These are phyloP conservation scores for Endotrypanum monterogeii DNA, from an alignment of 208 protist genomes.

Conservation along the genomic window DNA sequence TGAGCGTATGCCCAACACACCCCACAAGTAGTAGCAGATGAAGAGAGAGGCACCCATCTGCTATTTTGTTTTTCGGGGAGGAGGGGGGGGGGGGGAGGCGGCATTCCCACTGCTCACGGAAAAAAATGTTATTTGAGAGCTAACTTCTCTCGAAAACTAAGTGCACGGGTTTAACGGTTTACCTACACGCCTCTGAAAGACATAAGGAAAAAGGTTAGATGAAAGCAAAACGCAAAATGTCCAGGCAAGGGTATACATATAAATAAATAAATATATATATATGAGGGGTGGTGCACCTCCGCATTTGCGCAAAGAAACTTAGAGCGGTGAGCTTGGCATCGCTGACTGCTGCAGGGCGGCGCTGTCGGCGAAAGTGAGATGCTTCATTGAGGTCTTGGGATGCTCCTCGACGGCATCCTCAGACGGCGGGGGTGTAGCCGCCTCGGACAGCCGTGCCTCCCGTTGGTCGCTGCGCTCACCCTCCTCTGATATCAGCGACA, in stretches of 20 bases:
- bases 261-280: background rate
- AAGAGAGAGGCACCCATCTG: too few species aligned
- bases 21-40: too few species aligned
- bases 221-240: background rate
- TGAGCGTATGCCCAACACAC: too few species aligned
- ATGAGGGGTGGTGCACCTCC: background rate
- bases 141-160: too few species aligned
- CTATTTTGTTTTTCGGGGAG: too few species aligned
- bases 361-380: background rate
- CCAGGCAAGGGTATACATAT: background rate
- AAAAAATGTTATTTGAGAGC: too few species aligned
- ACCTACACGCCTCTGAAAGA: too few species aligned
- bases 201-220: background rate
- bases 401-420: background rate
- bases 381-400: background rate
- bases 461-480: background rate
- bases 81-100: too few species aligned
- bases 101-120: too few species aligned
- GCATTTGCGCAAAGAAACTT: background rate
- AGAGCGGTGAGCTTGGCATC: background rate
- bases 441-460: background rate
- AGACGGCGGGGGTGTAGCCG: conserved; percentile 1
- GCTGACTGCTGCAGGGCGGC: background rate
- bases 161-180: too few species aligned
- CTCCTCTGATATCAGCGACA: background rate